A percentile compares a stretch with the other conserved stretches of the same genome.
Conservation (phyloP, 108 stramenopile species). For the Mayamaea pseudoterrestris region DNA sequence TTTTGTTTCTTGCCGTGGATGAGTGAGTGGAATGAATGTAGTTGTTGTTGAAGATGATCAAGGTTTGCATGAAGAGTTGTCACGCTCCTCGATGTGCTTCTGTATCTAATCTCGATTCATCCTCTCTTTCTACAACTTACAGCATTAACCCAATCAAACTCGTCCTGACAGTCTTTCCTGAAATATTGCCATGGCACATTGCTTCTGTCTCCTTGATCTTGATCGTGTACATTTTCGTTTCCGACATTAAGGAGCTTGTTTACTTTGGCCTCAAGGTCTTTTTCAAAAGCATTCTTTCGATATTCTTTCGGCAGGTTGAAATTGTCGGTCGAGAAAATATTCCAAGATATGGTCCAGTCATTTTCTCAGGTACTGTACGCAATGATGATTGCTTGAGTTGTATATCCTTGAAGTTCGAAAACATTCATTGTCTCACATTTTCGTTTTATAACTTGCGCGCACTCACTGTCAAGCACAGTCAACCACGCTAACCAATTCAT, state of each 20-base stretch:
- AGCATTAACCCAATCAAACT: slow-evolving; percentile 77
- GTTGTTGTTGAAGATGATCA: neutral
- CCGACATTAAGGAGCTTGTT: slow-evolving; percentile 68
- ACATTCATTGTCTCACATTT: too few species aligned
- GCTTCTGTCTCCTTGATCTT: slow-evolving; percentile 44
- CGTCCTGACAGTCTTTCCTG: slow-evolving; percentile 71
- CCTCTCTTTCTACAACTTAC: neutral
- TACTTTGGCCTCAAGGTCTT: slow-evolving; percentile 79
- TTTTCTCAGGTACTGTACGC: too few species aligned
- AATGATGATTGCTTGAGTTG: too few species aligned
- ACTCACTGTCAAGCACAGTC: too few species aligned
- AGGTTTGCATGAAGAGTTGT: neutral
- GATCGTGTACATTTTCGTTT: slow-evolving; percentile 62
- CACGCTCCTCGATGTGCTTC: neutral
- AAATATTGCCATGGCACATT: slow-evolving; percentile 68
- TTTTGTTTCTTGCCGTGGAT: slow-evolving; percentile 78
- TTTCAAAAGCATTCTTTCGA: slow-evolving; percentile 73
- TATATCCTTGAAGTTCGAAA: too few species aligned
- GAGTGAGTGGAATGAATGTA: slow-evolving; percentile 27
- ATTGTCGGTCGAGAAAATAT: slow-evolving; percentile 85
- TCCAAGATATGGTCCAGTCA: slow-evolving; percentile 84
- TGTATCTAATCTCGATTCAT: slow-evolving; percentile 2
- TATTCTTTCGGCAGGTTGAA: slow-evolving; percentile 83
- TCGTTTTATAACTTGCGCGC: too few species aligned
- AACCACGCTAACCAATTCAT: slow-evolving; percentile 98